Evolutionary conservation across 345 rosid species (phyloP), one percentile per base, ranked within the genome.

Genomic region (Alliaria petiolata): DNA sequence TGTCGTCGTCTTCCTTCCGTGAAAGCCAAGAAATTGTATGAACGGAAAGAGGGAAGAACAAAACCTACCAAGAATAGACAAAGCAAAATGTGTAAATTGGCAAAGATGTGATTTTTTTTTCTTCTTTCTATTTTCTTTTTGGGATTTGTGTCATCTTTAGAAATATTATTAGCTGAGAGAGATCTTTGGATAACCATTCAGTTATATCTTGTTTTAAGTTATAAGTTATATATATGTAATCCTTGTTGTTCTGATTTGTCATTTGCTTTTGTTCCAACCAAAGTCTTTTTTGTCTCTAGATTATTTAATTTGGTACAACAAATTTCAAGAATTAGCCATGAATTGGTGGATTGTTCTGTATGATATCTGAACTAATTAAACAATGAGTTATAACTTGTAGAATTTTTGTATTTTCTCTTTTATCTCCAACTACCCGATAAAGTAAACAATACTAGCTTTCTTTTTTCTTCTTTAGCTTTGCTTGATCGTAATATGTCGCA

Each of bases 171-270:
- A 67, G 73, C 49, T 56, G 61, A 55, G 70, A 67, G 81, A 72
- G 43, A 45, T 61, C 65, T 40, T 60, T 67, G 81, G 81, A 14
- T 53, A 62, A n/a, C 81, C 78, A 67, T 72, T 78, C 66, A 78
- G 62, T 72, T 72, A 66, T 52, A n/a, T 22, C 45, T 76, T 76
- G 75, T 62, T 76, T 62, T 46, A 42, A 57, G 61, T 66, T 60
- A 53, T 35, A 62, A n/a, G n/a, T 4, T 22, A 22, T 22, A 22
- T 43, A 31, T 67, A 75, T 68, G 51, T 67, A 67, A 51, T 42
- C 26, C 17, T 34, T 53, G 69, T 51, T 60, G 74, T 75, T 39
- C 38, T 58, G 62, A 58, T 65, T 65, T 65, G 62, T 58, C 60
- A 65, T 22, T 67, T 58, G 62, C 54, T 65, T 56, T 47, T 46